A percentile compares a stretch with the other conserved stretches of the same genome.
Conservation (phyloP, 2,329 filamentous ascomycete species). For the Microdochium nivale region DNA sequence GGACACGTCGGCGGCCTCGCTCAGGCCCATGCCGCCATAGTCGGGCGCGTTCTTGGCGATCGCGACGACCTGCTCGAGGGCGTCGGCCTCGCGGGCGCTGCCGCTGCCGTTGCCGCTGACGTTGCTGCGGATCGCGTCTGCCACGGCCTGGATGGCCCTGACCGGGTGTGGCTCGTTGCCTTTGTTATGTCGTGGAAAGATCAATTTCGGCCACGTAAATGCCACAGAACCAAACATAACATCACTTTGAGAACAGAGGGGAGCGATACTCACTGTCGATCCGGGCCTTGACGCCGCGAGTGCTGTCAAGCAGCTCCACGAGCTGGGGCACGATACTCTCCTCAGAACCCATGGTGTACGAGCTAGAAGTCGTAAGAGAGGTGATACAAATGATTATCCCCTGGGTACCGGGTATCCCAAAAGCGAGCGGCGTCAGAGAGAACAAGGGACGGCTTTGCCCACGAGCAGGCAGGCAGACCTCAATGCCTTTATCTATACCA, state of each 20-base stretch:
- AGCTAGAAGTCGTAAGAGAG: too few relatives aligned
- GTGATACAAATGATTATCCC: too few relatives aligned
- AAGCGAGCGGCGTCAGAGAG: too few relatives aligned
- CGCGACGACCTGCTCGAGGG: slow-evolving; percentile 9
- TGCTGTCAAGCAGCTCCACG: slow-evolving; percentile 1
- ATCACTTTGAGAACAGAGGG: neutral
- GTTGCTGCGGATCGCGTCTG: neutral
- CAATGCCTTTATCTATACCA: neutral
- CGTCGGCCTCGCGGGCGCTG: slow-evolving; percentile 10
- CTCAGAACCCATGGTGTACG: neutral
- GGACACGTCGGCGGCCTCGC: slow-evolving; percentile 1
- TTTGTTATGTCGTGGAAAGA: neutral
- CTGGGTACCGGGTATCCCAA: too few relatives aligned
- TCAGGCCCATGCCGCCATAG: slow-evolving; percentile 17
- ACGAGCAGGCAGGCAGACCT: neutral
- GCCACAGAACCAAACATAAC: neutral
- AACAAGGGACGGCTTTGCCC: too few relatives aligned
- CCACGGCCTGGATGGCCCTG: slow-evolving; percentile 1
- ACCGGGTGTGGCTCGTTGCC: neutral
- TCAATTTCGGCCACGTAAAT: neutral
- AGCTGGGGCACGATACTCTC: slow-evolving; percentile 1
- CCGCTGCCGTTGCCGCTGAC: neutral
- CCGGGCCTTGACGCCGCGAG: slow-evolving; percentile 1
- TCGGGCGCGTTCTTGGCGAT: slow-evolving; percentile 11
- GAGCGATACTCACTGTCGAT: neutral